Evolutionary conservation across 2,329 filamentous ascomycete species (phyloP).

Genomic region (Arthrobotrys sphaeroides): DNA sequence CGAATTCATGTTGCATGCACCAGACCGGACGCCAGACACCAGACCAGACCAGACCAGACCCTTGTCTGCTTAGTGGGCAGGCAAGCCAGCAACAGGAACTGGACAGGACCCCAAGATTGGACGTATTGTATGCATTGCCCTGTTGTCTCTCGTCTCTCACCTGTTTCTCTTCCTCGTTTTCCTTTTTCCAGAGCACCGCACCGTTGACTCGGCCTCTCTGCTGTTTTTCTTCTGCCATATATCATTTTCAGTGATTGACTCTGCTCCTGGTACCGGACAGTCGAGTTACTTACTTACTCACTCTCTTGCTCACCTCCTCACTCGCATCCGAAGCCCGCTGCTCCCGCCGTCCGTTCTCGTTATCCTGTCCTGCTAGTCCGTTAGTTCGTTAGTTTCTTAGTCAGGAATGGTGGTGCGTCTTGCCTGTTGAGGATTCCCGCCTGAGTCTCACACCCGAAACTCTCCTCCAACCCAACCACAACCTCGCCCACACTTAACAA

Average conservation of each 20-base stretch:
- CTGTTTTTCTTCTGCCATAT: background rate
- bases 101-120: constrained; percentile 46
- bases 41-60: constrained; percentile 14
- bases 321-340: background rate
- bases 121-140: constrained; percentile 54
- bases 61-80: constrained; percentile 42
- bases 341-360: background rate
- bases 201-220: constrained; percentile 30
- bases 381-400: background rate
- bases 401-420: constrained; percentile 46
- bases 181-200: constrained; percentile 33
- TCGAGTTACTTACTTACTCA: too few species aligned
- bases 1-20: constrained; percentile 52
- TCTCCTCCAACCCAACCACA: constrained; percentile 46
- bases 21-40: too few species aligned
- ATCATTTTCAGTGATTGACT: background rate
- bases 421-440: constrained; percentile 51
- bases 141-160: constrained; percentile 54
- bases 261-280: too few species aligned
- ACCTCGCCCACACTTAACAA: too few species aligned
- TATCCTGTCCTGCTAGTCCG: background rate
- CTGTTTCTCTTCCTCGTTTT: constrained; percentile 46
- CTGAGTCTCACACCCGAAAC: constrained; percentile 47
- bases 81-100: constrained; percentile 45
- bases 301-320: too few species aligned